A percentile compares a stretch with the other conserved stretches of the same genome.
Evolutionary conservation across 2,329 filamentous ascomycete genomes (phyloP).

Genomic region (Helminthosporium solani): DNA sequence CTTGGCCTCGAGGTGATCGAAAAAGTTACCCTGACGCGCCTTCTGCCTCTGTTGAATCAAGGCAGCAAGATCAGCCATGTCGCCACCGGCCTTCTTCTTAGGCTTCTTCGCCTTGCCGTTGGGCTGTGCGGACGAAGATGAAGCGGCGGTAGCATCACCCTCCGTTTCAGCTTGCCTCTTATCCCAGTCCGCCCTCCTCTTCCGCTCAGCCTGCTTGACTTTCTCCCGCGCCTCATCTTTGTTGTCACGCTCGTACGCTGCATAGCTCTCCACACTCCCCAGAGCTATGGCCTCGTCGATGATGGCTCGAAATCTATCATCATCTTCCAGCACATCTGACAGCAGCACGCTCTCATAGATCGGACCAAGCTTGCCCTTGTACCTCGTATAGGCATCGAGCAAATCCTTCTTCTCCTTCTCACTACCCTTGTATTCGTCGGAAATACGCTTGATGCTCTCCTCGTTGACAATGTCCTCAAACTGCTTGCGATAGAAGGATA

Average conservation of each 20-base stretch:
- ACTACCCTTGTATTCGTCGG: slow-evolving; percentile 76
- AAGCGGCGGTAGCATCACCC: not conserved
- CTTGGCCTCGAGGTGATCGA: slow-evolving; percentile 37
- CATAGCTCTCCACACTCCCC: slow-evolving; percentile 66
- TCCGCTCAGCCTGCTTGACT: slow-evolving; percentile 37
- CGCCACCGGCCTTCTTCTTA: slow-evolving; percentile 33
- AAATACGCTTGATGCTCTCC: slow-evolving; percentile 74
- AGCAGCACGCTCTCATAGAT: slow-evolving; percentile 86
- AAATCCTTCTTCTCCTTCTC: slow-evolving; percentile 82
- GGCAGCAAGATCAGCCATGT: slow-evolving; percentile 39
- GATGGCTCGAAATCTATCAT: slow-evolving; percentile 77
- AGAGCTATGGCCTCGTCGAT: slow-evolving; percentile 77
- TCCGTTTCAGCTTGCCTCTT: slow-evolving; percentile 52
- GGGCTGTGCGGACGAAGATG: not conserved
- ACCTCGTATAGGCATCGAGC: slow-evolving; percentile 70
- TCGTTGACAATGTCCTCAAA: slow-evolving; percentile 74
- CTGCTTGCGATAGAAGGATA: slow-evolving; percentile 82
- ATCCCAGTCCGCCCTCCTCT: slow-evolving; percentile 48
- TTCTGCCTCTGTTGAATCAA: slow-evolving; percentile 41
- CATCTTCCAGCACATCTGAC: slow-evolving; percentile 78
- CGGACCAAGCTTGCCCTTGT: slow-evolving; percentile 71
- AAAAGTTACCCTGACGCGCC: slow-evolving; percentile 37
- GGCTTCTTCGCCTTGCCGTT: slow-evolving; percentile 71
- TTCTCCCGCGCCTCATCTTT: slow-evolving; percentile 31
- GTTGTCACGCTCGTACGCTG: slow-evolving; percentile 72